These are phyloP conservation scores for Lactuca sativa DNA, from an alignment of 129 eudicot species.

Conservation along the genomic window DNA sequence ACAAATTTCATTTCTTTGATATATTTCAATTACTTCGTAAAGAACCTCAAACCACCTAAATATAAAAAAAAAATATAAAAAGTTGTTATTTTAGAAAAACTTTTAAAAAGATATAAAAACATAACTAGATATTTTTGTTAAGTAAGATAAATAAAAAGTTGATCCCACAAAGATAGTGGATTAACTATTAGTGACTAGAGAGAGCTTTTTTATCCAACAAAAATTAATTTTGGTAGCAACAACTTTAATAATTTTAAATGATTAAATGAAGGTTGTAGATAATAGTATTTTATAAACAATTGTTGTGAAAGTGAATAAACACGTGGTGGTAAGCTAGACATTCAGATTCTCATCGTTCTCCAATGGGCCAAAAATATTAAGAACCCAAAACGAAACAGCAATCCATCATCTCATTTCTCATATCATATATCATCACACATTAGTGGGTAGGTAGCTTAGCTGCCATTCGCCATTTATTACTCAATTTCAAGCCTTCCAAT, in stretches of 20 bases:
- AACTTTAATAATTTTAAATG: not conserved
- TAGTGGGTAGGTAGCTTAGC: conserved; percentile 30
- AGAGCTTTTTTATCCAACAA: not conserved
- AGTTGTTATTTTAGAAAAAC: too few relatives aligned
- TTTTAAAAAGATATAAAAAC: too few relatives aligned
- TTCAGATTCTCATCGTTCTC: conserved; percentile 21
- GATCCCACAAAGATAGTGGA: too few relatives aligned
- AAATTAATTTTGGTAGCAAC: not conserved
- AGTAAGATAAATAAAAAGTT: too few relatives aligned
- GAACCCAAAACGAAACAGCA: conserved; percentile 21
- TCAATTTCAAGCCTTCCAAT: conserved; percentile 14
- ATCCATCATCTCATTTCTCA: not conserved
- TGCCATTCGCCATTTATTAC: conserved; percentile 25
- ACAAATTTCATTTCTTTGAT: too few relatives aligned
- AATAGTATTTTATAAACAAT: not conserved
- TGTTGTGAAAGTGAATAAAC: not conserved
- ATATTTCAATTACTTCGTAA: too few relatives aligned
- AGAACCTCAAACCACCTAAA: too few relatives aligned
- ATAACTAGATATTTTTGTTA: too few relatives aligned
- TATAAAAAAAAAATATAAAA: too few relatives aligned
- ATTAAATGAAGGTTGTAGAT: too few relatives aligned
- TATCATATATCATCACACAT: too few relatives aligned
- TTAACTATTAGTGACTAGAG: too few relatives aligned
- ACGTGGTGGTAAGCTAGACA: not conserved
- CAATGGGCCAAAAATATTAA: conserved; percentile 22